These are phyloP conservation scores for Gynochthodes officinalis DNA, from an alignment of 257 asterid species.

Conservation along the genomic window DNA sequence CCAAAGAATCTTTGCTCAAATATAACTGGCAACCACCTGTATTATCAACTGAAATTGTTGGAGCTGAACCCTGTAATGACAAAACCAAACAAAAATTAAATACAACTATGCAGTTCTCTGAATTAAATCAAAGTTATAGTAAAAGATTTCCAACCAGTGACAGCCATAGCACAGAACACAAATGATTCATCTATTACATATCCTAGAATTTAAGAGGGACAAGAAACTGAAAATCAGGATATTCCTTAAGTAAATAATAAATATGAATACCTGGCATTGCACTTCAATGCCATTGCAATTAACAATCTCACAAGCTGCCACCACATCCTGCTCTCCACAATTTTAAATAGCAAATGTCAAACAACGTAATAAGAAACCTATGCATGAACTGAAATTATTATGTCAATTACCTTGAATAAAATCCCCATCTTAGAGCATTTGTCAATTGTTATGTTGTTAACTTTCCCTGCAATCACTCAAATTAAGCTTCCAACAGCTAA, in stretches of 20 bases:
- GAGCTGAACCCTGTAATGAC: conserved; percentile 72
- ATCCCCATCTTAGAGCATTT: conserved; percentile 97
- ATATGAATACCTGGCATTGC: conserved; percentile 77
- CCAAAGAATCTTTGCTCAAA: conserved; percentile 82
- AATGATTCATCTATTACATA: neutral
- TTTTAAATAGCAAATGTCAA: conserved; percentile 10
- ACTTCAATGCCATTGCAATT: conserved; percentile 84
- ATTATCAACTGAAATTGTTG: conserved; percentile 90
- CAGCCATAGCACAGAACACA: neutral
- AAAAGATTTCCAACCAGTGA: neutral
- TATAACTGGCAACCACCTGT: conserved; percentile 92
- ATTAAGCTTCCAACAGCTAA: conserved; percentile 12
- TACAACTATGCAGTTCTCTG: neutral
- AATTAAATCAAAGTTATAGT: neutral
- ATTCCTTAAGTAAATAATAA: neutral
- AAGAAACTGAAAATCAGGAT: neutral
- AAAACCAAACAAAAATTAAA: conserved; percentile 19
- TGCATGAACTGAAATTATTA: neutral
- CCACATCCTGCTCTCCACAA: conserved; percentile 69
- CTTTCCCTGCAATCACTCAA: conserved; percentile 63
- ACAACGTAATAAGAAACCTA: neutral
- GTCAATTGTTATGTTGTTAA: conserved; percentile 94
- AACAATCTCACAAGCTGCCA: conserved; percentile 98
- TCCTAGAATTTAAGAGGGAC: neutral
- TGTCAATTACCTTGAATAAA: conserved; percentile 71